Conservation (phyloP, 768 basidiomycete genomes). For the Coprinopsis cinerea region DNA sequence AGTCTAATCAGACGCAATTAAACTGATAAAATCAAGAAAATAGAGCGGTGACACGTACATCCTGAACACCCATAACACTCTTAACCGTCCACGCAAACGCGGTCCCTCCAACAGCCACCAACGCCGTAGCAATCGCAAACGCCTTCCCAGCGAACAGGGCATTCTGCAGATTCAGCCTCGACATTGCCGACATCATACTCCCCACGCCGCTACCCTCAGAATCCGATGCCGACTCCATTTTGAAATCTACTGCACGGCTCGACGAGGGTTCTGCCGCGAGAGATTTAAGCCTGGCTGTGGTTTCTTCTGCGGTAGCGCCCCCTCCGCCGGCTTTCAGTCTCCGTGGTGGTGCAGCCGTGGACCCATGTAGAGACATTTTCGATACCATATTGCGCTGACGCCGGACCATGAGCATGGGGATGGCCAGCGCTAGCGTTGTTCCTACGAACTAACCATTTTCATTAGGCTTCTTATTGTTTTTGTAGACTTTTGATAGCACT, state of each 20-base stretch:
- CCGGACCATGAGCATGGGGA: constrained; percentile 31
- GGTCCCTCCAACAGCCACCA: constrained; percentile 46
- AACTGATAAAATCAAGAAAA: background rate
- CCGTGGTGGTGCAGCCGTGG: constrained; percentile 26
- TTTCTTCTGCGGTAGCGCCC: constrained; percentile 2
- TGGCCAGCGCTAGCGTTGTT: constrained; percentile 26
- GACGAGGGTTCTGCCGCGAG: constrained; percentile 11
- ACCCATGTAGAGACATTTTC: constrained; percentile 21
- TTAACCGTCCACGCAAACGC: constrained; percentile 44
- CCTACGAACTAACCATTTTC: constrained; percentile 22
- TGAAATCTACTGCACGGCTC: constrained; percentile 11
- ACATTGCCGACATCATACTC: constrained; percentile 31
- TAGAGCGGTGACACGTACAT: constrained; percentile 35
- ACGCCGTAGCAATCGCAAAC: constrained; percentile 55
- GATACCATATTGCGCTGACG: constrained; percentile 21
- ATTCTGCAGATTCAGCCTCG: constrained; percentile 38
- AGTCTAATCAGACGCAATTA: constrained; percentile 29
- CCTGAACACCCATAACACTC: constrained; percentile 44
- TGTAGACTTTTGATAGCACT: background rate
- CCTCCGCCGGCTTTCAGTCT: constrained; percentile 11
- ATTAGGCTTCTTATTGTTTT: background rate
- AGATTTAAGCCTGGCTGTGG: constrained; percentile 4
- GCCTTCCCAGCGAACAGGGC: constrained; percentile 56
- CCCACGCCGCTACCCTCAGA: constrained; percentile 23
- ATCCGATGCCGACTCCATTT: constrained; percentile 20